A percentile compares a stretch with the other conserved stretches of the same genome.
Conservation (phyloP, 2,329 filamentous ascomycete genomes). For the Tolypocladium ophioglossoides region DNA sequence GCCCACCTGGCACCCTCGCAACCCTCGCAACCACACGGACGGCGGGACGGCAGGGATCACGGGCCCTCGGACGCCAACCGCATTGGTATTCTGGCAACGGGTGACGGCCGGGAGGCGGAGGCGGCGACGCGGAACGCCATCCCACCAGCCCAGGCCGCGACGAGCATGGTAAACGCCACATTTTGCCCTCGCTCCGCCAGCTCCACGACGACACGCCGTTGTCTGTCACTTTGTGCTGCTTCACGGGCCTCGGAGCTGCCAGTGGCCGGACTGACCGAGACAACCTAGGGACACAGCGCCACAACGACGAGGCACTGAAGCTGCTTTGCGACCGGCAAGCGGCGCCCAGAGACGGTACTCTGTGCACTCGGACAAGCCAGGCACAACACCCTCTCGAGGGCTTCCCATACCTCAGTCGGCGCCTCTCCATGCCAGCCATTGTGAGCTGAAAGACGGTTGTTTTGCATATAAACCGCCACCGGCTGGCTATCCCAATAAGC, state of each 20-base stretch:
- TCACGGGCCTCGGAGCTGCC: neutral
- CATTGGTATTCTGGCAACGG: neutral
- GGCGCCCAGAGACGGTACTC: neutral
- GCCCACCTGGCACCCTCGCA: neutral
- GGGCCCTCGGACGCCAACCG: constrained; percentile 1
- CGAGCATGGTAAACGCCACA: neutral
- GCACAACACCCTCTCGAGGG: neutral
- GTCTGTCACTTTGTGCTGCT: neutral
- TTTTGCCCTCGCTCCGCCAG: neutral
- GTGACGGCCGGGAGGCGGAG: constrained; percentile 1
- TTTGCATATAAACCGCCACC: neutral
- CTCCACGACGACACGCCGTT: neutral
- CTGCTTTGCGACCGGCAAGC: neutral
- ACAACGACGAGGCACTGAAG: neutral
- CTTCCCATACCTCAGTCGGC: neutral
- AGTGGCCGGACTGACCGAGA: neutral
- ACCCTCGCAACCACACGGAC: neutral
- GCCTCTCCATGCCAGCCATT: neutral
- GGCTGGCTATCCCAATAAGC: neutral
- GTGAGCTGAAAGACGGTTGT: neutral
- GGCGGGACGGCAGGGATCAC: constrained; percentile 1
- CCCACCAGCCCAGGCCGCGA: neutral
- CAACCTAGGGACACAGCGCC: neutral
- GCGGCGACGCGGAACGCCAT: neutral
- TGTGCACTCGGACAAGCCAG: no score